Conservation (phyloP, 2,329 filamentous ascomycete genomes). For the Leptographium flavum region DNA sequence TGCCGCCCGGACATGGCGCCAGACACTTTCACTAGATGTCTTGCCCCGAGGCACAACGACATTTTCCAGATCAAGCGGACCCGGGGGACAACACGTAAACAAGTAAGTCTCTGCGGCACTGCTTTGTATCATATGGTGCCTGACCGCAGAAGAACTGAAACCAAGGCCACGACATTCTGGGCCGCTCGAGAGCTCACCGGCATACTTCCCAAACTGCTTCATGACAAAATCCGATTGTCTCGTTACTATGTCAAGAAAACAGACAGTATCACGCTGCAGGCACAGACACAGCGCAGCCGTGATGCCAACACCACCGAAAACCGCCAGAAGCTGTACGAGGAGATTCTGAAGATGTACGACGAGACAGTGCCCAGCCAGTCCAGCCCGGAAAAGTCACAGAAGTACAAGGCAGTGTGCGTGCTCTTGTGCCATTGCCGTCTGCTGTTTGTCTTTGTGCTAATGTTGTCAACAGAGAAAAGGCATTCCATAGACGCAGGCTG, state of each 20-base stretch:
- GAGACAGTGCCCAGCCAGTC: conserved; percentile 32
- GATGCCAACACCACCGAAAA: conserved; percentile 39
- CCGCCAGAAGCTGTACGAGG: conserved; percentile 29
- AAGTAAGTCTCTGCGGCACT: conserved; percentile 29
- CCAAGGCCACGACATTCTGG: conserved; percentile 42
- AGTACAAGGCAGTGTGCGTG: conserved; percentile 32
- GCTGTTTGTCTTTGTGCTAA: neutral
- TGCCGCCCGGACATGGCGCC: conserved; percentile 37
- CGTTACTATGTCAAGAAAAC: conserved; percentile 37
- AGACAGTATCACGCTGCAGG: conserved; percentile 39
- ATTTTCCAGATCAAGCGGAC: conserved; percentile 44
- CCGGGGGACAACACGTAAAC: conserved; percentile 48
- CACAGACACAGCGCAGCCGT: conserved; percentile 38
- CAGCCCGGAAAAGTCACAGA: conserved; percentile 30
- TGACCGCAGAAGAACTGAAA: conserved; percentile 35
- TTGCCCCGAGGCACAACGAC: conserved; percentile 38
- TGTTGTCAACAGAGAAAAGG: conserved; percentile 24
- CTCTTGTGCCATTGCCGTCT: neutral
- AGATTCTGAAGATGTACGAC: conserved; percentile 32
- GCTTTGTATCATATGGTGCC: neutral
- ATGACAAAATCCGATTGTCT: conserved; percentile 30
- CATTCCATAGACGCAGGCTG: conserved; percentile 29
- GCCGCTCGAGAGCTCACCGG: conserved; percentile 29
- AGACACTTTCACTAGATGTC: conserved; percentile 25
- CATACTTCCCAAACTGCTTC: conserved; percentile 32